Evolutionary conservation across 2,329 filamentous ascomycete genomes (phyloP).

Genomic region (Bipolaris bicolor): DNA sequence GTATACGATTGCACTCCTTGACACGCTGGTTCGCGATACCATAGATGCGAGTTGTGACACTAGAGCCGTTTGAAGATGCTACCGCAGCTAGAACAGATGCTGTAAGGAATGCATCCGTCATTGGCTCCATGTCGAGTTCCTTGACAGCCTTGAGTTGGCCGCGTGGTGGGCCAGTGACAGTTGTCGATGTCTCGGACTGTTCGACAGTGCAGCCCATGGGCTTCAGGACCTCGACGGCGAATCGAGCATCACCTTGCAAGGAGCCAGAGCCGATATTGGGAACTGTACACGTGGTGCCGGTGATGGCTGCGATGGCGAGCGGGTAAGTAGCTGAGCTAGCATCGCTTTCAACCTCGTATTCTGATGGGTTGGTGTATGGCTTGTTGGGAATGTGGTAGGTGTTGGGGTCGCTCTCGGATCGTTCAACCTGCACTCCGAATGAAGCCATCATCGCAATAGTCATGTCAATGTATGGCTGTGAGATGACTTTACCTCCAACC

Average conservation of each 20-base stretch:
- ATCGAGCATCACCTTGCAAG: constrained; percentile 91
- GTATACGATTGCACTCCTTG: constrained; percentile 96
- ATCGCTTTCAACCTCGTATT: constrained; percentile 94
- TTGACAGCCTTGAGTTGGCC: constrained; percentile 76
- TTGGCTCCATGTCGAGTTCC: constrained; percentile 96
- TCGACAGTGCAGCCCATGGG: constrained; percentile 94
- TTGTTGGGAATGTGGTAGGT: constrained; percentile 94
- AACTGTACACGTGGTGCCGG: constrained; percentile 91
- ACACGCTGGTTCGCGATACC: constrained; percentile 98
- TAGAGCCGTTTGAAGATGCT: constrained; percentile 69
- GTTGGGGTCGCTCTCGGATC: constrained; percentile 78
- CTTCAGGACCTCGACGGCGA: constrained; percentile 84
- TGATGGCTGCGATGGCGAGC: constrained; percentile 90
- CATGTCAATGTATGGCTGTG: constrained; percentile 98
- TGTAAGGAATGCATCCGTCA: constrained; percentile 98
- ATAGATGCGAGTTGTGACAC: constrained; percentile 77
- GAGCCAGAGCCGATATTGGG: constrained; percentile 94
- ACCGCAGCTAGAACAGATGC: constrained; percentile 92
- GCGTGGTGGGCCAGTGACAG: constrained; percentile 82
- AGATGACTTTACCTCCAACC: constrained; percentile 96
- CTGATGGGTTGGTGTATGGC: constrained; percentile 78
- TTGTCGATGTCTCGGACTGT: constrained; percentile 85
- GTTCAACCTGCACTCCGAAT: constrained; percentile 82
- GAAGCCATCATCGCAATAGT: constrained; percentile 96
- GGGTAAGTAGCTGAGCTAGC: constrained; percentile 98